Percentiles rank a stretch among this genome's conserved stretches.
Evolutionary conservation across 2,329 filamentous ascomycete species (phyloP).

Genomic region (Periconia digitata): DNA sequence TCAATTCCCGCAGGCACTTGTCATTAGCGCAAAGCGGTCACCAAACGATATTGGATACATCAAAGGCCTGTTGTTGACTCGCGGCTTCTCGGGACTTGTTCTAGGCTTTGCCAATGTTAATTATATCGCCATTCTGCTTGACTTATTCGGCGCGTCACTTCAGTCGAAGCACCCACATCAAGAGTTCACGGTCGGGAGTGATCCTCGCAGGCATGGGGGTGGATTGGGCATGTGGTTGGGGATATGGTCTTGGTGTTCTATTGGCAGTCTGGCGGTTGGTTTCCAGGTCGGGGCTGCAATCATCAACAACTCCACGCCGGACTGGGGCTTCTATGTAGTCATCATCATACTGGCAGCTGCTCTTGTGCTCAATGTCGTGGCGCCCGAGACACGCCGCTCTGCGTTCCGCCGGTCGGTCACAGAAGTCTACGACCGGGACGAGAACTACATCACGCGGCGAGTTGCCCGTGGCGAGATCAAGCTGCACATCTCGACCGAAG

Average conservation of each 20-base stretch:
- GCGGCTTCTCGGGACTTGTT: slow-evolving; percentile 66
- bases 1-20: slow-evolving; percentile 73
- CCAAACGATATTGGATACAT: slow-evolving; percentile 60
- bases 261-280: slow-evolving; percentile 70
- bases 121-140: slow-evolving; percentile 69
- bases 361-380: slow-evolving; percentile 69
- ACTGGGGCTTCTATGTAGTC: slow-evolving; percentile 76
- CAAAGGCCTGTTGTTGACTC: slow-evolving; percentile 62
- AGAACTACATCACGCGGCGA: slow-evolving; percentile 53
- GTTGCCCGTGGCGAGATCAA: slow-evolving; percentile 74
- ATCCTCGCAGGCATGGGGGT: slow-evolving; percentile 73
- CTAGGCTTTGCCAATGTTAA: slow-evolving; percentile 80
- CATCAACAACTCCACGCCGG: slow-evolving; percentile 64
- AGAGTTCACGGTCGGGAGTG: slow-evolving; percentile 67
- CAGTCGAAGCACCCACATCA: slow-evolving; percentile 73
- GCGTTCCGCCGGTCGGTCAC: slow-evolving; percentile 68
- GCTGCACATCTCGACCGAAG: slow-evolving; percentile 71
- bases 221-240: slow-evolving; percentile 76
- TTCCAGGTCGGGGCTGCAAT: slow-evolving; percentile 72
- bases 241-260: slow-evolving; percentile 69
- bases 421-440: slow-evolving; percentile 54
- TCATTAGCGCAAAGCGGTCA: slow-evolving; percentile 59
- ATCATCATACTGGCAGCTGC: slow-evolving; percentile 67
- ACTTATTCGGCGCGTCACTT: slow-evolving; percentile 75
- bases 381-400: slow-evolving; percentile 71